A percentile compares a stretch with the other conserved stretches of the same genome.
Conservation (phyloP, 306 rosid species). For the Vigna angularis region DNA sequence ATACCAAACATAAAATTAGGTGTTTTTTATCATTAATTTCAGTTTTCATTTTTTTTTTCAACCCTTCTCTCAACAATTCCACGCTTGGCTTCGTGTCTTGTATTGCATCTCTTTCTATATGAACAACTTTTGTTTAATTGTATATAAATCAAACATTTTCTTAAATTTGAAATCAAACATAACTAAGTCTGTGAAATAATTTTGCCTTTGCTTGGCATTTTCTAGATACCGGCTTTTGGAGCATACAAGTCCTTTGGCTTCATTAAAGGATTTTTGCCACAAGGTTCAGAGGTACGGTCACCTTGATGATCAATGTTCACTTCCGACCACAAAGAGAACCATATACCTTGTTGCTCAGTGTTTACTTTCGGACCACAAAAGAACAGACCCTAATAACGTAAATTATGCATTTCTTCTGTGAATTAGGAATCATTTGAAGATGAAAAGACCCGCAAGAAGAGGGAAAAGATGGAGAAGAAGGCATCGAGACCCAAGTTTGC, state of each 20-base stretch:
- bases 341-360: neutral
- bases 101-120: too few relatives aligned
- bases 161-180: too few relatives aligned
- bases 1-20: neutral
- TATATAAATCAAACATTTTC: too few relatives aligned
- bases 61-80: neutral
- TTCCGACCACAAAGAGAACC: neutral
- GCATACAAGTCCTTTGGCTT: slow-evolving; percentile 79
- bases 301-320: slow-evolving; percentile 11
- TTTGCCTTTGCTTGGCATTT: slow-evolving; percentile 37
- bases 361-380: neutral
- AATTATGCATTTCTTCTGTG: slow-evolving; percentile 30
- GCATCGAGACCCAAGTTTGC: slow-evolving; percentile 79
- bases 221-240: slow-evolving; percentile 92
- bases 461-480: slow-evolving; percentile 96
- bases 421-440: slow-evolving; percentile 79
- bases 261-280: slow-evolving; percentile 72
- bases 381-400: slow-evolving; percentile 7
- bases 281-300: slow-evolving; percentile 71
- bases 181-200: slow-evolving; percentile 10
- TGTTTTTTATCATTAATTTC: too few relatives aligned
- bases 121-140: neutral
- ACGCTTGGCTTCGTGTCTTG: too few relatives aligned
- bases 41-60: neutral
- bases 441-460: slow-evolving; percentile 89